Evolutionary conservation across 371 early-diverging fungal genomes (phyloP).

Genomic region (Mucor racemosus): DNA sequence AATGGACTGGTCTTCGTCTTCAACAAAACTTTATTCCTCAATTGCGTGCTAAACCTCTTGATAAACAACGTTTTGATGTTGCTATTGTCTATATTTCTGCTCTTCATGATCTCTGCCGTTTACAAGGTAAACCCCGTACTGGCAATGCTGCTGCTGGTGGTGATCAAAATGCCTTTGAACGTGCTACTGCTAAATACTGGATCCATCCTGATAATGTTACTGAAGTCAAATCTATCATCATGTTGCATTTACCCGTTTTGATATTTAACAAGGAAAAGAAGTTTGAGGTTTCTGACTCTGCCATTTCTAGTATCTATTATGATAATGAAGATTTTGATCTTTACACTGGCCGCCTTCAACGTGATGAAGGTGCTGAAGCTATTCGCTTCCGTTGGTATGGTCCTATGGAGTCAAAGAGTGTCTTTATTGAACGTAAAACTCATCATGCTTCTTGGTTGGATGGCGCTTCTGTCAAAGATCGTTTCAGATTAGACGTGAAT

Average conservation of each 20-base stretch:
- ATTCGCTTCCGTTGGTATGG: slow-evolving; percentile 94
- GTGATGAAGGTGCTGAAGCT: slow-evolving; percentile 90
- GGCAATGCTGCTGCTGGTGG: slow-evolving; percentile 49
- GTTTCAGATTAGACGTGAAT: slow-evolving; percentile 55
- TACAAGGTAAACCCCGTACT: slow-evolving; percentile 47
- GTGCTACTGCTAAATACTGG: slow-evolving; percentile 80
- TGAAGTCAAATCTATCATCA: slow-evolving; percentile 89
- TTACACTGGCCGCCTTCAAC: slow-evolving; percentile 80
- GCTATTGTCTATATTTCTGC: slow-evolving; percentile 57
- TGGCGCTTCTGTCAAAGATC: slow-evolving; percentile 80
- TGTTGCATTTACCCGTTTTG: slow-evolving; percentile 93
- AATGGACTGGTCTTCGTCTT: slow-evolving; percentile 70
- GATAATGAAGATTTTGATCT: slow-evolving; percentile 38
- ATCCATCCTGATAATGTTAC: slow-evolving; percentile 97
- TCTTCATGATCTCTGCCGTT: slow-evolving; percentile 49
- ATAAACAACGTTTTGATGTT: slow-evolving; percentile 60
- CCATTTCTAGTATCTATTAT: slow-evolving; percentile 40
- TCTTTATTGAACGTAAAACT: slow-evolving; percentile 99
- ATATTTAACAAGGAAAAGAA: slow-evolving; percentile 66
- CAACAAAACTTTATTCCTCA: slow-evolving; percentile 83
- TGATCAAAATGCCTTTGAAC: slow-evolving; percentile 42
- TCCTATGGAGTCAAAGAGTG: slow-evolving; percentile 55
- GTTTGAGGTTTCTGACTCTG: slow-evolving; percentile 34
- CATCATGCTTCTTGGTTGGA: slow-evolving; percentile 98
- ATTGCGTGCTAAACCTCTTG: slow-evolving; percentile 64